Conservation (phyloP, 768 basidiomycete species). For the Pulveroboletus sp. region DNA sequence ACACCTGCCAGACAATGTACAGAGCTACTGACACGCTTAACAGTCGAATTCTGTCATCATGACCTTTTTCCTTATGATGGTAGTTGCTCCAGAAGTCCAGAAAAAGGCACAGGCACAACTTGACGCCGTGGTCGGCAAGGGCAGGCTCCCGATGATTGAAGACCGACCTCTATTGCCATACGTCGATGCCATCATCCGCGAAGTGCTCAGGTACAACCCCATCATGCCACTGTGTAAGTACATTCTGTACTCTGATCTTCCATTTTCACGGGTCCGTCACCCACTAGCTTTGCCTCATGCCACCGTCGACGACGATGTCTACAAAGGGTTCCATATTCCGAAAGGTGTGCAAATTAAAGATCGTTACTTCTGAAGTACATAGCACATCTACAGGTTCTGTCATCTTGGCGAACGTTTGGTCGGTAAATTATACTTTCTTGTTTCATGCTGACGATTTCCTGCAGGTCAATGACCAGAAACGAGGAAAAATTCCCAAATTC, state of each 20-base stretch:
- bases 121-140: constrained; percentile 18
- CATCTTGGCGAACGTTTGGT: not conserved
- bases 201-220: constrained; percentile 13
- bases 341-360: not conserved
- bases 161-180: constrained; percentile 32
- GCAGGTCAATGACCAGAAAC: no score
- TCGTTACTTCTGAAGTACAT: not conserved
- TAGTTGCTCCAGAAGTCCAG: constrained; percentile 17
- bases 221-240: constrained; percentile 14
- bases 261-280: not conserved
- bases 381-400: not conserved
- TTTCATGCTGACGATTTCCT: no score
- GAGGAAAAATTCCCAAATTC: no score
- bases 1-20: not conserved
- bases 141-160: constrained; percentile 14
- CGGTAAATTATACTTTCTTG: not conserved
- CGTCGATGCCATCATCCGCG: constrained; percentile 36
- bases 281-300: constrained; percentile 15
- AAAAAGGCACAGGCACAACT: constrained; percentile 15
- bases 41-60: constrained; percentile 9
- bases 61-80: constrained; percentile 17
- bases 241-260: not conserved
- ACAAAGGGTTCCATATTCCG: constrained; percentile 12
- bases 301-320: constrained; percentile 13
- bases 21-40: not conserved